A percentile compares a stretch with the other conserved stretches of the same genome.
phyloP scores from a whole-genome alignment of 1,284 basidiomycete species.

The Cryptococcus maquisensis region DNA sequence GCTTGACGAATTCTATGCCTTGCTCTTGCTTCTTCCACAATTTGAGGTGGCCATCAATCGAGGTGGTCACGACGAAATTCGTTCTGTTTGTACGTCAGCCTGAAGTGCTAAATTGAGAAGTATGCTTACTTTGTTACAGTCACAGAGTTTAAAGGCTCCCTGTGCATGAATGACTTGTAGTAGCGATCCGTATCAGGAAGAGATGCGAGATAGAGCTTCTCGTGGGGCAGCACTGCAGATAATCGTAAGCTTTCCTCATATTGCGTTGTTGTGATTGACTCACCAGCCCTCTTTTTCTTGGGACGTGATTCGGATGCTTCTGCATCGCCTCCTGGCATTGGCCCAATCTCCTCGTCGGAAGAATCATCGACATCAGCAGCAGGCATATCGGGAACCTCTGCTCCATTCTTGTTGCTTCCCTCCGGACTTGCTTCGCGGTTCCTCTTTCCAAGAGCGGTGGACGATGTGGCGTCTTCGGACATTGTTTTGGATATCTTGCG shows the following conservation, averaged over 20 bases:
- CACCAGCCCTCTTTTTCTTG: conserved; percentile 44
- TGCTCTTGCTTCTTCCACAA: conserved; percentile 97
- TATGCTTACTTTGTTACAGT: conserved; percentile 71
- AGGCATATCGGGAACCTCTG: conserved; percentile 28
- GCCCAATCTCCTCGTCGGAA: conserved; percentile 44
- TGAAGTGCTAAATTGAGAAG: neutral
- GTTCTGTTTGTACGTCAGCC: conserved; percentile 56
- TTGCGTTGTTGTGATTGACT: conserved; percentile 8
- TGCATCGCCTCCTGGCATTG: conserved; percentile 21
- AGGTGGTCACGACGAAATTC: conserved; percentile 90
- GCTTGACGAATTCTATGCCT: conserved; percentile 90
- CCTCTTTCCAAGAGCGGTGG: conserved; percentile 13
- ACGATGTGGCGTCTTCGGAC: conserved; percentile 16
- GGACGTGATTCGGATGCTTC: conserved; percentile 19
- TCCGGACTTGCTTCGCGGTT: conserved; percentile 1
- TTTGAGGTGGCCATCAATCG: conserved; percentile 91
- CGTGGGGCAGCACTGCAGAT: conserved; percentile 62
- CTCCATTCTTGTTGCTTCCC: neutral
- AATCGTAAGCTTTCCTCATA: neutral
- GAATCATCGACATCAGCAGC: conserved; percentile 37
- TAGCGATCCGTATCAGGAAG: conserved; percentile 90
- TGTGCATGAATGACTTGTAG: conserved; percentile 97
- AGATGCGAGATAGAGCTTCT: conserved; percentile 82
- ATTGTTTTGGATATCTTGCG: neutral
- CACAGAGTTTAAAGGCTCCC: conserved; percentile 84